These are phyloP conservation scores for Oidiodendron maius DNA, from an alignment of 495 filamentous ascomycete genomes.

Conservation along the genomic window DNA sequence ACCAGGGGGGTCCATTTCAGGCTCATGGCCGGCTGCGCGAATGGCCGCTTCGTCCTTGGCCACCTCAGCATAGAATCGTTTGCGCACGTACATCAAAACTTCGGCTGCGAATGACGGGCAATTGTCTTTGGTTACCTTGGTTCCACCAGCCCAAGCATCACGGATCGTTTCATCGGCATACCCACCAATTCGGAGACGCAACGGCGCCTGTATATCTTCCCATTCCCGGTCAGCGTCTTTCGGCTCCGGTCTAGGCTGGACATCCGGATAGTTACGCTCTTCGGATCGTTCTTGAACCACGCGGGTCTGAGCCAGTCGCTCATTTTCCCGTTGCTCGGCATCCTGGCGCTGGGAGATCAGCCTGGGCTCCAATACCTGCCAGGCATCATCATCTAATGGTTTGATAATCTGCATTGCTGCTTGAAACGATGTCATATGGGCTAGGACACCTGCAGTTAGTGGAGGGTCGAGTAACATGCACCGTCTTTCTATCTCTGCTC, in stretches of 20 bases:
- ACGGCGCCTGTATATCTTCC: conserved; percentile 59
- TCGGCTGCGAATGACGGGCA: conserved; percentile 61
- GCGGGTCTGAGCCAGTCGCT: conserved; percentile 31
- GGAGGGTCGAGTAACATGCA: conserved; percentile 57
- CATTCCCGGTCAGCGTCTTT: conserved; percentile 59
- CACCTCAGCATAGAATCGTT: conserved; percentile 54
- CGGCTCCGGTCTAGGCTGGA: conserved; percentile 40
- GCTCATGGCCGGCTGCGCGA: conserved; percentile 33
- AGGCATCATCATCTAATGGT: conserved; percentile 57
- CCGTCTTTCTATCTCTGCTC: conserved; percentile 62
- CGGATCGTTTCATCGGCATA: conserved; percentile 61
- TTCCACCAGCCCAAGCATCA: conserved; percentile 50
- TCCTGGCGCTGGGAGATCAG: conserved; percentile 55
- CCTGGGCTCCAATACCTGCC: conserved; percentile 58
- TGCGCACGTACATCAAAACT: conserved; percentile 55
- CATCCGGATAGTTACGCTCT: conserved; percentile 30
- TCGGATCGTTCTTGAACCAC: conserved; percentile 37
- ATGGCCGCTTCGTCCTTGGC: conserved; percentile 40
- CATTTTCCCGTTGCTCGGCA: conserved; percentile 49
- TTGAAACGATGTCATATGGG: conserved; percentile 62
- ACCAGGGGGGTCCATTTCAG: conserved; percentile 39
- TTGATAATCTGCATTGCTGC: conserved; percentile 60
- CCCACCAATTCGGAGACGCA: conserved; percentile 50
- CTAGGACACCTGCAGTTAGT: conserved; percentile 48
- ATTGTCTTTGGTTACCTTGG: conserved; percentile 49